phyloP scores from a whole-genome alignment of 805 yeast species.

The Pichia californica region DNA sequence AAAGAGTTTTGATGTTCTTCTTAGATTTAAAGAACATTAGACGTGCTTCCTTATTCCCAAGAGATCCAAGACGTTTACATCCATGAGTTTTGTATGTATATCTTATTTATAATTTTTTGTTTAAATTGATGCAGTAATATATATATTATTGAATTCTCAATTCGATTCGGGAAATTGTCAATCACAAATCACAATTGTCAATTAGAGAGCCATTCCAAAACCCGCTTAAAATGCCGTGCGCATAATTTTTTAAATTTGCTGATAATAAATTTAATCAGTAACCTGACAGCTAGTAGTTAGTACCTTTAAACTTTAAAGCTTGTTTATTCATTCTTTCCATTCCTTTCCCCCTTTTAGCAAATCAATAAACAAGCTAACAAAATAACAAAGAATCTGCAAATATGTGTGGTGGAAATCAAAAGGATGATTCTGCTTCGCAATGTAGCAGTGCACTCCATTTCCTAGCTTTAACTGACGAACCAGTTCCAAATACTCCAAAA shows the following conservation, averaged over 20 bases:
- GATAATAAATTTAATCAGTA: too few relatives aligned
- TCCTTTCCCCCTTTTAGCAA: too few relatives aligned
- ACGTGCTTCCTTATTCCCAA: conserved; percentile 98
- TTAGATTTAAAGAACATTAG: conserved; percentile 95
- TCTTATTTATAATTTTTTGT: not conserved
- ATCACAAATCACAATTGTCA: too few relatives aligned
- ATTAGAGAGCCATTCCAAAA: too few relatives aligned
- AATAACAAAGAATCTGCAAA: too few relatives aligned
- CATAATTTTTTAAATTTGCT: too few relatives aligned
- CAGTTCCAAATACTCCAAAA: not conserved
- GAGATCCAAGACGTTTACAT: conserved; percentile 92
- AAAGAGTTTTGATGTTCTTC: conserved; percentile 98
- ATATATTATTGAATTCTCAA: not conserved
- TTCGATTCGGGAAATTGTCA: too few relatives aligned
- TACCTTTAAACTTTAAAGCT: not conserved
- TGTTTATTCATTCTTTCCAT: too few relatives aligned
- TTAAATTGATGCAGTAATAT: not conserved
- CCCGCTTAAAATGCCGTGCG: not conserved
- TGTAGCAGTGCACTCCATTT: not conserved
- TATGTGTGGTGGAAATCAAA: not conserved
- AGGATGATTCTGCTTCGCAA: not conserved
- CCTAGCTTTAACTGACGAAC: conserved; percentile 3
- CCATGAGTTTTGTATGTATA: conserved; percentile 42
- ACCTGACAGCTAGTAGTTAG: not conserved
- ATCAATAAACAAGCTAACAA: too few relatives aligned